These are phyloP conservation scores for Podila epicladia DNA, from an alignment of 192 early-diverging fungal genomes.

Conservation along the genomic window DNA sequence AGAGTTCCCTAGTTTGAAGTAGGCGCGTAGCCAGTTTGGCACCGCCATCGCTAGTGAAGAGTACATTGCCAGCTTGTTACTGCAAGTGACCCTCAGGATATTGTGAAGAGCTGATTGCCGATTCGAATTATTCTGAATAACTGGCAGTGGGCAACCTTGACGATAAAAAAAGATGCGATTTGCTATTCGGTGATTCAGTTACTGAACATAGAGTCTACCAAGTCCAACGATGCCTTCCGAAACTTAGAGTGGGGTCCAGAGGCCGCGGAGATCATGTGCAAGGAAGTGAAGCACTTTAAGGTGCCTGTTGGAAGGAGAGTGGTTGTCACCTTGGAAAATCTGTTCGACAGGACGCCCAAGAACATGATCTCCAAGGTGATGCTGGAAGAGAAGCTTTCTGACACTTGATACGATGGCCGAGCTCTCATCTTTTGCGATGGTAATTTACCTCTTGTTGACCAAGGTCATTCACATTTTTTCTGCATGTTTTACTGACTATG, in stretches of 20 bases:
- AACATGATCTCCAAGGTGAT: slow-evolving; percentile 29
- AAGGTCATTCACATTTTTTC: too few relatives aligned
- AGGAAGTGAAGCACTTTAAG: slow-evolving; percentile 2
- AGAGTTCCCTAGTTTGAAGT: neutral
- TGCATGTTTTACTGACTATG: too few relatives aligned
- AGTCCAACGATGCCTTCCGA: neutral
- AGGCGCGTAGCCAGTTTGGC: neutral
- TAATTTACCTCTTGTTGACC: too few relatives aligned
- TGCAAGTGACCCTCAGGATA: too few relatives aligned
- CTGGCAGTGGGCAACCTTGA: too few relatives aligned
- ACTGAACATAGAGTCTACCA: neutral
- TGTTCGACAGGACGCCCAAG: slow-evolving; percentile 16
- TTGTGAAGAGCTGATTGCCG: too few relatives aligned
- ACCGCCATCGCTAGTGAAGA: too few relatives aligned
- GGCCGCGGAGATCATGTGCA: neutral
- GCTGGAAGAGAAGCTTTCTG: slow-evolving; percentile 31
- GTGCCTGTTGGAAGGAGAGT: slow-evolving; percentile 4
- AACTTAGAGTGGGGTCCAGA: slow-evolving; percentile 7
- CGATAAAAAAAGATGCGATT: too few relatives aligned
- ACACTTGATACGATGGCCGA: slow-evolving; percentile 34
- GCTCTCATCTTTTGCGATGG: too few relatives aligned
- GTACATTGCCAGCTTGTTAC: too few relatives aligned
- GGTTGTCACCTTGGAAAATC: slow-evolving; percentile 10
- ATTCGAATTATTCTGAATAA: too few relatives aligned
- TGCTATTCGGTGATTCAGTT: slow-evolving; percentile 1